phyloP scores from a whole-genome alignment of 2,329 filamentous ascomycete species.

The Fusarium compactum region DNA sequence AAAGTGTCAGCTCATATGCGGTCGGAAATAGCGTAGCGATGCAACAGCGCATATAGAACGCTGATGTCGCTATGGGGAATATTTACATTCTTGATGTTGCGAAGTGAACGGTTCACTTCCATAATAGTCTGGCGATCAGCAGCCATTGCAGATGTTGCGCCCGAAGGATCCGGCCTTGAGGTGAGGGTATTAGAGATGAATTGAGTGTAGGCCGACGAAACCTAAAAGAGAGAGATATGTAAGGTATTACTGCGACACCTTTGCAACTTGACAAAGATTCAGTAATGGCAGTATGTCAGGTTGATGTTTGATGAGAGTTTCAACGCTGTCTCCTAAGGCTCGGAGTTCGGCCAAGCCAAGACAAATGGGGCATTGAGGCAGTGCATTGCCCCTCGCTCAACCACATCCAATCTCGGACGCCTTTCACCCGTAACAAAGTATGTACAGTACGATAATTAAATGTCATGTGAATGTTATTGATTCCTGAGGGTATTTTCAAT shows the following conservation, averaged over 20 bases:
- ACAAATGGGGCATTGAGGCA: slow-evolving; percentile 41
- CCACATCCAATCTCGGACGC: slow-evolving; percentile 33
- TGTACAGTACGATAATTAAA: background rate
- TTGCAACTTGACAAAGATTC: slow-evolving; percentile 12
- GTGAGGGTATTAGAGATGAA: slow-evolving; percentile 5
- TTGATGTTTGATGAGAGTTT: slow-evolving; percentile 13
- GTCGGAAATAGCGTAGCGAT: background rate
- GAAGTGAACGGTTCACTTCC: slow-evolving; percentile 85
- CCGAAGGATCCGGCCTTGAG: slow-evolving; percentile 11
- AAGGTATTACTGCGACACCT: background rate
- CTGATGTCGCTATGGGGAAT: background rate
- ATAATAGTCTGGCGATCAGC: slow-evolving; percentile 70
- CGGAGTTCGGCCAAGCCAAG: slow-evolving; percentile 20
- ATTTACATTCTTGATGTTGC: slow-evolving; percentile 84
- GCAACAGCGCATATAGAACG: background rate
- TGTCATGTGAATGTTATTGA: background rate
- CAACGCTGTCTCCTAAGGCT: slow-evolving; percentile 9
- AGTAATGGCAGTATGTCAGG: slow-evolving; percentile 22
- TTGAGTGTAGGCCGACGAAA: background rate
- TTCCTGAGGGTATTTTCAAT: background rate
- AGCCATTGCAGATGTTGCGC: slow-evolving; percentile 51
- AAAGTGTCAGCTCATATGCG: slow-evolving; percentile 13
- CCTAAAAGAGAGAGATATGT: background rate
- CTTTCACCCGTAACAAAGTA: background rate
- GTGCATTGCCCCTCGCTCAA: slow-evolving; percentile 38